phyloP scores from a whole-genome alignment of 1,284 basidiomycete genomes.

The Clitocybe nebularis region DNA sequence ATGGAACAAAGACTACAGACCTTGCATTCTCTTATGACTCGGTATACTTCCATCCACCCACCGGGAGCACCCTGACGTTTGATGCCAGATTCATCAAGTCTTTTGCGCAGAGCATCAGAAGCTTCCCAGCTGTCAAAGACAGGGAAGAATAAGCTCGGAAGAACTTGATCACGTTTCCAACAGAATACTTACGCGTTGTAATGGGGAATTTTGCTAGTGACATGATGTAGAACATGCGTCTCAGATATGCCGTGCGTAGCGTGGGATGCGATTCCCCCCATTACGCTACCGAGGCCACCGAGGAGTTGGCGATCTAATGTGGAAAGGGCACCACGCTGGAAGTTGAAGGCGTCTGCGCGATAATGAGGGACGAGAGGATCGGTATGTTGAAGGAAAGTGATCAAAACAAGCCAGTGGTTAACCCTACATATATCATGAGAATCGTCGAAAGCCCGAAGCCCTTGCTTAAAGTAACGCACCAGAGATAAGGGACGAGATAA shows the following conservation, averaged over 20 bases:
- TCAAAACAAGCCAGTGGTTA: slow-evolving; percentile 87
- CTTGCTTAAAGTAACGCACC: slow-evolving; percentile 35
- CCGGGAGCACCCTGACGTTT: slow-evolving; percentile 58
- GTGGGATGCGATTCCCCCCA: slow-evolving; percentile 75
- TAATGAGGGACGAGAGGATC: slow-evolving; percentile 94
- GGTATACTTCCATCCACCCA: slow-evolving; percentile 72
- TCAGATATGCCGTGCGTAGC: slow-evolving; percentile 88
- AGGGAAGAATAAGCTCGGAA: background rate
- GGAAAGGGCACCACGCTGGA: slow-evolving; percentile 89
- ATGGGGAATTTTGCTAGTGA: slow-evolving; percentile 90
- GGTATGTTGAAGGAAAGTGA: slow-evolving; percentile 96
- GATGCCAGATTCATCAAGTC: slow-evolving; percentile 61
- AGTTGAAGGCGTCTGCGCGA: slow-evolving; percentile 85
- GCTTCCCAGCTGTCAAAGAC: slow-evolving; percentile 76
- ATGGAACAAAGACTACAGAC: slow-evolving; percentile 25
- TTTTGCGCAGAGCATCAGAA: slow-evolving; percentile 79
- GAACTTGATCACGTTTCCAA: too few relatives aligned
- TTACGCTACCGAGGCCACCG: slow-evolving; percentile 68
- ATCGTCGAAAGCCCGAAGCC: slow-evolving; percentile 1
- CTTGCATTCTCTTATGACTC: slow-evolving; percentile 72
- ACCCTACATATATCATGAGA: slow-evolving; percentile 34
- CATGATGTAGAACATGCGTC: slow-evolving; percentile 89
- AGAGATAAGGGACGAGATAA: slow-evolving; percentile 89
- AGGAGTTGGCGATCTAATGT: slow-evolving; percentile 89
- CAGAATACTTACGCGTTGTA: slow-evolving; percentile 61